Base-by-base conservation (phyloP, 2,329 filamentous ascomycete species). In the Whalleya microplaca region DNA sequence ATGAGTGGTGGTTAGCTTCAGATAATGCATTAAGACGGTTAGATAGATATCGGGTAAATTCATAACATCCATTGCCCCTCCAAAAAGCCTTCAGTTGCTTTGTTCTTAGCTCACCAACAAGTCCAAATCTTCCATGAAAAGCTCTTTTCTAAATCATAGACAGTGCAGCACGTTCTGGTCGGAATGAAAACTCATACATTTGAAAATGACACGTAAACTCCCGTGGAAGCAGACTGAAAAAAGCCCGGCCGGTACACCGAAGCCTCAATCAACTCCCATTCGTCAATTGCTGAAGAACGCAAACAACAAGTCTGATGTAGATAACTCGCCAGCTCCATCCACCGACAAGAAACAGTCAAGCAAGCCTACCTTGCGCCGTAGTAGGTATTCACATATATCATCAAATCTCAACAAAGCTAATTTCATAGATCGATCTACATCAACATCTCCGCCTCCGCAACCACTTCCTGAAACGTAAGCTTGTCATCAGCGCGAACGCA, bases 391-490 rank as follows among this genome's bases (percentile, higher is more conserved):
- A 18, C 21, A 19, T 19, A 3, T 6, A 3, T 23, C n/a, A n/a
- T 14, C 21, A 45, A 29, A 43, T 20, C 19, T 14, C 20, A 10
- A 14, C 21, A 40, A 20, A 16, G 43, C 50, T 41, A 48, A 55
- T 29, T 50, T 60, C 29, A 50, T 61, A 69, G 69, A 63, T 52
- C 68, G 75, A 21, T 77, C 75, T 29, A 73, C 76, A 16, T 83
- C 82, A 0, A 80, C 80, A 8, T 84, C 83, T 2, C 81, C 82
- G 4, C 79, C 80, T 1, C 80, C 80, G 1, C 75, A 78, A 21
- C 75, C 80, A 9, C 76, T 78, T 1, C 58, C 66, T 48, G 78
- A 84, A 72, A 74, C 67, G 81, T 84, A 66, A 48, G 66, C 53
- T 50, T 43, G 51, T 49, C 37, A 19, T 21, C 37, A 43, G 3